These are phyloP conservation scores for Russula ochroleuca DNA, from an alignment of 768 basidiomycete genomes.

Conservation along the genomic window DNA sequence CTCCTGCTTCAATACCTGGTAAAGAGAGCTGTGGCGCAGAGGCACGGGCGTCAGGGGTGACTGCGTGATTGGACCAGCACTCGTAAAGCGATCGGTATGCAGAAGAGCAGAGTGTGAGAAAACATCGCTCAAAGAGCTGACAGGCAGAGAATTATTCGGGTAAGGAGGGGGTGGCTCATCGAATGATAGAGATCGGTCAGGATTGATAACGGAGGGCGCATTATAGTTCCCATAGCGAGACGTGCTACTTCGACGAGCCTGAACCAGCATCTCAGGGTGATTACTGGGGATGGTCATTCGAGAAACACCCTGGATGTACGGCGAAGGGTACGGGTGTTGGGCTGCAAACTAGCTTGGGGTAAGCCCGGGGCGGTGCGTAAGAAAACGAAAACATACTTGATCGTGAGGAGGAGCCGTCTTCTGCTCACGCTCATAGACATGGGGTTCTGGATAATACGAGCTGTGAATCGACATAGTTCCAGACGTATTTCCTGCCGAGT, in stretches of 20 bases:
- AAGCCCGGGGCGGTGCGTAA: not conserved
- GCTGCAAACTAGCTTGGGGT: not conserved
- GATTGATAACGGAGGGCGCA: not conserved
- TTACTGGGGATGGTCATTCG: slow-evolving; percentile 8
- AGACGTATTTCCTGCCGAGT: slow-evolving; percentile 1
- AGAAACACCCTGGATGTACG: slow-evolving; percentile 12
- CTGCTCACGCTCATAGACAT: not conserved
- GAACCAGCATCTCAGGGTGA: not conserved
- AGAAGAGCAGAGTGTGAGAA: slow-evolving; percentile 6
- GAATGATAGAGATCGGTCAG: not conserved
- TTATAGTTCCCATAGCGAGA: not conserved
- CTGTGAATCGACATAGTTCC: slow-evolving; percentile 5
- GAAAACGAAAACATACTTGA: slow-evolving; percentile 1
- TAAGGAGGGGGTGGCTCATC: slow-evolving; percentile 24
- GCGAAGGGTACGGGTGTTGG: not conserved
- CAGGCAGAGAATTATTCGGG: not conserved
- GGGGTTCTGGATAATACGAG: not conserved
- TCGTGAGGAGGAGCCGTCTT: not conserved
- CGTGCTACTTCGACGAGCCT: slow-evolving; percentile 3
- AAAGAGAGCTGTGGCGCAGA: slow-evolving; percentile 22
- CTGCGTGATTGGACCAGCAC: not conserved
- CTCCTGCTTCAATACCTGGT: slow-evolving; percentile 21
- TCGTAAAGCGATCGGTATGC: not conserved
- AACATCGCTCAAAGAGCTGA: not conserved
- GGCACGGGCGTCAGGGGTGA: slow-evolving; percentile 24